Evolutionary conservation across 73 alveolate species (phyloP).

Genomic region (Symbiodinium natans): DNA sequence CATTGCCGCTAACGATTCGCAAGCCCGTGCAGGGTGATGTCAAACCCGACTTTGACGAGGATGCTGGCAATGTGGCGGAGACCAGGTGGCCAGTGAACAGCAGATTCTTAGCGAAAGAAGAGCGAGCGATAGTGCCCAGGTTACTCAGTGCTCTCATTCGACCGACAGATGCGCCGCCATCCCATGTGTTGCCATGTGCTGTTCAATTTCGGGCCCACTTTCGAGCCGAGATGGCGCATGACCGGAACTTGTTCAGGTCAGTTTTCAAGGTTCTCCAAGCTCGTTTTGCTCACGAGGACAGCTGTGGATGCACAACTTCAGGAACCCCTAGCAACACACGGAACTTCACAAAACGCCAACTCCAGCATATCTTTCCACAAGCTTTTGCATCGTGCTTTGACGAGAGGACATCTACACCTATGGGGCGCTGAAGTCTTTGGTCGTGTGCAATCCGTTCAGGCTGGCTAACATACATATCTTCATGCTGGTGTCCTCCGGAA

Average conservation of each 20-base stretch:
- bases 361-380: neutral
- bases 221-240: too few species aligned
- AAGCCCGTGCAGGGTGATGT: neutral
- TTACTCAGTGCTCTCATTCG: slow-evolving; percentile 45
- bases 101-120: too few species aligned
- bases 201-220: too few species aligned
- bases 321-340: too few species aligned
- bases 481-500: too few species aligned
- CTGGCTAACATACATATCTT: neutral
- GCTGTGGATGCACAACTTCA: too few species aligned
- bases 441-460: slow-evolving; percentile 90
- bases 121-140: too few species aligned
- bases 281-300: neutral
- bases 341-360: too few species aligned
- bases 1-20: too few species aligned
- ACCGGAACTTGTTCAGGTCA: too few species aligned
- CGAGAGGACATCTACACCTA: slow-evolving; percentile 76
- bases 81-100: neutral
- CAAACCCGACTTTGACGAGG: neutral
- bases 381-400: neutral
- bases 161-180: slow-evolving; percentile 42
- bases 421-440: slow-evolving; percentile 88
- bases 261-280: slow-evolving; percentile 9
- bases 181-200: too few species aligned
- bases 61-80: neutral